Evolutionary conservation across 805 yeast species (phyloP).

Genomic region (Monosporozyma aerobia): DNA sequence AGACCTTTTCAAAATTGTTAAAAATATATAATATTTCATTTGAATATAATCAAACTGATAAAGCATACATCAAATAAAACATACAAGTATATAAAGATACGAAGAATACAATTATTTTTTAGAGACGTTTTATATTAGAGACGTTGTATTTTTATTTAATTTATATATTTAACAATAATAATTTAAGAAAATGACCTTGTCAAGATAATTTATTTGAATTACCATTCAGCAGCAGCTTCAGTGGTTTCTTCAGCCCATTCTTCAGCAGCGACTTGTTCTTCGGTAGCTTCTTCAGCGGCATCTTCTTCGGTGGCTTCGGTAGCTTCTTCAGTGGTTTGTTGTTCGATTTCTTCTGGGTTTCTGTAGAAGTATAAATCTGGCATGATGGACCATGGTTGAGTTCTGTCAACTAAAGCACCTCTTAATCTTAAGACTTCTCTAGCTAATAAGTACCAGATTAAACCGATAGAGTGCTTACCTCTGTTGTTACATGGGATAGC

Average conservation of each 20-base stretch:
- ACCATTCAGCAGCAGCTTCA: constrained; percentile 27
- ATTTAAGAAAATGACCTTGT: constrained; percentile 1
- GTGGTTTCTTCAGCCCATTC: constrained; percentile 48
- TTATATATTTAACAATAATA: constrained; percentile 1
- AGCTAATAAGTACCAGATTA: constrained; percentile 98
- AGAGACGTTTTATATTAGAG: constrained; percentile 1
- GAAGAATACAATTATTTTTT: neutral
- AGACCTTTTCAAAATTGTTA: too few relatives aligned
- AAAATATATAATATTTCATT: too few relatives aligned
- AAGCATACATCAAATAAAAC: neutral
- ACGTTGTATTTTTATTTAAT: constrained; percentile 1
- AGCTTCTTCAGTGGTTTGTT: constrained; percentile 56
- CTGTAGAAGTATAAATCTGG: constrained; percentile 99
- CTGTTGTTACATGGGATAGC: constrained; percentile 99
- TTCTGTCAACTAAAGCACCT: constrained; percentile 94
- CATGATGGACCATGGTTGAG: constrained; percentile 97
- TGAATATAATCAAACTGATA: too few relatives aligned
- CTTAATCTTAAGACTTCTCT: constrained; percentile 99
- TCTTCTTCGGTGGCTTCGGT: constrained; percentile 64
- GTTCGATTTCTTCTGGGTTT: constrained; percentile 98
- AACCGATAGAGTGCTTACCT: constrained; percentile 99
- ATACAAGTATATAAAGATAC: neutral
- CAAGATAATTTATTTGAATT: constrained; percentile 6
- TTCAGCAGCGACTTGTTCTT: constrained; percentile 55
- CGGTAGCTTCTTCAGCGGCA: constrained; percentile 72